These are phyloP conservation scores for Arxiozyma slooffiae DNA, from an alignment of 1,139 yeast species.

Conservation along the genomic window DNA sequence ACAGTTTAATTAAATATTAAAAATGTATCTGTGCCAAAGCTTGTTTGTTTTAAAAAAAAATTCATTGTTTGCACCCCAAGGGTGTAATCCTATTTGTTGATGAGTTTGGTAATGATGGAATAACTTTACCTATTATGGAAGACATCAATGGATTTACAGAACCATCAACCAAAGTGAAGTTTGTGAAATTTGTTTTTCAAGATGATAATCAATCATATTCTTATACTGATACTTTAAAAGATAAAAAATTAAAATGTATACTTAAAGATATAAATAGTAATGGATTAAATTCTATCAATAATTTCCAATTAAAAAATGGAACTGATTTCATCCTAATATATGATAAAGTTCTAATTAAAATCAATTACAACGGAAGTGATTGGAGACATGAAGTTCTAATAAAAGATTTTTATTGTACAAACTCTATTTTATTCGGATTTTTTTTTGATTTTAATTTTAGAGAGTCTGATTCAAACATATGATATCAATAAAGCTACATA, in stretches of 20 bases:
- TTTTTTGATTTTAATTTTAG: slow-evolving; percentile 54
- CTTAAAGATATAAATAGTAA: slow-evolving; percentile 26
- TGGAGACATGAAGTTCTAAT: slow-evolving; percentile 42
- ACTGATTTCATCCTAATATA: slow-evolving; percentile 57
- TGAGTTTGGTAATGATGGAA: slow-evolving; percentile 47
- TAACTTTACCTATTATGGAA: slow-evolving; percentile 43
- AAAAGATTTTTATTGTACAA: slow-evolving; percentile 53
- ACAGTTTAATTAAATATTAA: slow-evolving; percentile 35
- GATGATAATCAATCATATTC: slow-evolving; percentile 30
- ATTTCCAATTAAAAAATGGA: slow-evolving; percentile 43
- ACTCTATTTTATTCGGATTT: slow-evolving; percentile 48
- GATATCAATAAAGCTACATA: slow-evolving; percentile 35
- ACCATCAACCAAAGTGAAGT: slow-evolving; percentile 24
- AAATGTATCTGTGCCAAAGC: slow-evolving; percentile 30
- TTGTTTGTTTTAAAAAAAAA: slow-evolving; percentile 50
- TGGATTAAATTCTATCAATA: slow-evolving; percentile 48
- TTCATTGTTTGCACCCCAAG: slow-evolving; percentile 56
- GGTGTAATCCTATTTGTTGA: slow-evolving; percentile 54
- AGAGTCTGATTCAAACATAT: slow-evolving; percentile 65
- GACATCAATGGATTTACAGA: slow-evolving; percentile 19
- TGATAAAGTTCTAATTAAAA: slow-evolving; percentile 62
- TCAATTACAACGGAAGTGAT: slow-evolving; percentile 58
- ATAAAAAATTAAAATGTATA: slow-evolving; percentile 15
- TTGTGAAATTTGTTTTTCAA: slow-evolving; percentile 26
- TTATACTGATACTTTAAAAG: slow-evolving; percentile 22